Percentiles rank a stretch among this genome's conserved stretches.
These are phyloP conservation scores for Penicillium frequentans DNA, from an alignment of 2,329 filamentous ascomycete species.

Conservation along the genomic window DNA sequence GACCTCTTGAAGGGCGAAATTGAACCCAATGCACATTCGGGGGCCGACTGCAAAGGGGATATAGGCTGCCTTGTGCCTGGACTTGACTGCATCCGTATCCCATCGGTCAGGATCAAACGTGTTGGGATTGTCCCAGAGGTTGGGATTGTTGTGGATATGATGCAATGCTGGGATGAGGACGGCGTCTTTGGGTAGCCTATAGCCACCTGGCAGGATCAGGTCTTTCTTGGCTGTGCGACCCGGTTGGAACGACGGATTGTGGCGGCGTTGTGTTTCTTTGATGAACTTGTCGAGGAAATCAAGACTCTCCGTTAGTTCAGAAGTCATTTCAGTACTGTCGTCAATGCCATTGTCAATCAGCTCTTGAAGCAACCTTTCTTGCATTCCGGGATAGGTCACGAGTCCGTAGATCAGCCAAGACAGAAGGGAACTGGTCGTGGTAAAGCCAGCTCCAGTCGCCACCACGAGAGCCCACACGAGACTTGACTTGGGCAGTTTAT, in stretches of 20 bases:
- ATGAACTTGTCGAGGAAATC: slow-evolving; percentile 48
- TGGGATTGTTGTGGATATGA: slow-evolving; percentile 53
- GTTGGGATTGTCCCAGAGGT: slow-evolving; percentile 58
- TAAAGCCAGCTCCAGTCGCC: slow-evolving; percentile 60
- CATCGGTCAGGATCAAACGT: slow-evolving; percentile 62
- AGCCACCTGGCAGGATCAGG: slow-evolving; percentile 61
- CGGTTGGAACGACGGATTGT: slow-evolving; percentile 64
- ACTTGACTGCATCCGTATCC: slow-evolving; percentile 54
- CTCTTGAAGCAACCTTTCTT: slow-evolving; percentile 60
- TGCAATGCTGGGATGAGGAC: slow-evolving; percentile 56
- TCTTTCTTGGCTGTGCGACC: slow-evolving; percentile 58
- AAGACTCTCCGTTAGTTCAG: slow-evolving; percentile 51
- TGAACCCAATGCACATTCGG: slow-evolving; percentile 63
- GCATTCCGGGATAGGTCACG: slow-evolving; percentile 55
- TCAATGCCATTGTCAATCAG: slow-evolving; percentile 52
- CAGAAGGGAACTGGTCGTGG: slow-evolving; percentile 59
- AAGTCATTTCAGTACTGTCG: slow-evolving; percentile 47
- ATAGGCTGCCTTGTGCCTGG: slow-evolving; percentile 53
- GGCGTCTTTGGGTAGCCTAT: slow-evolving; percentile 54
- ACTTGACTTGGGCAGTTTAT: slow-evolving; percentile 20
- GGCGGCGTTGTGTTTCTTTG: slow-evolving; percentile 62
- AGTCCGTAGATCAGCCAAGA: slow-evolving; percentile 60
- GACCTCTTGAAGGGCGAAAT: slow-evolving; percentile 62
- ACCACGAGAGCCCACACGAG: slow-evolving; percentile 49
- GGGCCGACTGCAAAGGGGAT: slow-evolving; percentile 60